phyloP scores from a whole-genome alignment of 768 basidiomycete genomes.

The Mycena chlorophos region DNA sequence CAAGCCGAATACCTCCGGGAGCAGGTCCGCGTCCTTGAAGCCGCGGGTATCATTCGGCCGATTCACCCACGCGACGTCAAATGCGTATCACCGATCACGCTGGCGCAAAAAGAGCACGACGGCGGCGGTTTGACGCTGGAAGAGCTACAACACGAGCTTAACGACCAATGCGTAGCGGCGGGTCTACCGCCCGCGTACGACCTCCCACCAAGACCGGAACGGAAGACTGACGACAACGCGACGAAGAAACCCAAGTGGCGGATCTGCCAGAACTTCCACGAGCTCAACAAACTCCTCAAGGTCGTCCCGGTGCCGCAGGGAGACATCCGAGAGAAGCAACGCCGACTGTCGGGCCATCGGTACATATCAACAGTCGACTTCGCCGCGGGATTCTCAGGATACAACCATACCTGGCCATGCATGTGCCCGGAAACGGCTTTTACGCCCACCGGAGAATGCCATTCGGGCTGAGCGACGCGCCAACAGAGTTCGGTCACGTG shows the following conservation, averaged over 20 bases:
- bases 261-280: constrained; percentile 38
- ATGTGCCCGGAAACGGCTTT: constrained; percentile 38
- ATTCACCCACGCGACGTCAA: constrained; percentile 35
- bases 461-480: constrained; percentile 42
- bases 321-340: constrained; percentile 41
- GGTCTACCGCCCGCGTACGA: constrained; percentile 25
- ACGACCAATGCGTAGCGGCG: constrained; percentile 32
- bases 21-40: constrained; percentile 35
- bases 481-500: constrained; percentile 34
- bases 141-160: constrained; percentile 35
- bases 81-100: constrained; percentile 32
- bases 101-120: constrained; percentile 40
- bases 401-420: constrained; percentile 36
- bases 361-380: constrained; percentile 40
- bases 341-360: constrained; percentile 34
- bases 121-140: constrained; percentile 30
- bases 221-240: neutral
- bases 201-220: constrained; percentile 24
- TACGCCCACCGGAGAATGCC: constrained; percentile 38
- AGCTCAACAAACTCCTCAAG: constrained; percentile 34
- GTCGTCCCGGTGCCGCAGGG: constrained; percentile 36
- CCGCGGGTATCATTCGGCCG: constrained; percentile 33
- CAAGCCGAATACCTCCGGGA: constrained; percentile 33
- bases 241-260: constrained; percentile 31
- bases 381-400: constrained; percentile 37